phyloP scores from a whole-genome alignment of 352 stramenopile genomes.

The Thalassiosira oceanica region DNA sequence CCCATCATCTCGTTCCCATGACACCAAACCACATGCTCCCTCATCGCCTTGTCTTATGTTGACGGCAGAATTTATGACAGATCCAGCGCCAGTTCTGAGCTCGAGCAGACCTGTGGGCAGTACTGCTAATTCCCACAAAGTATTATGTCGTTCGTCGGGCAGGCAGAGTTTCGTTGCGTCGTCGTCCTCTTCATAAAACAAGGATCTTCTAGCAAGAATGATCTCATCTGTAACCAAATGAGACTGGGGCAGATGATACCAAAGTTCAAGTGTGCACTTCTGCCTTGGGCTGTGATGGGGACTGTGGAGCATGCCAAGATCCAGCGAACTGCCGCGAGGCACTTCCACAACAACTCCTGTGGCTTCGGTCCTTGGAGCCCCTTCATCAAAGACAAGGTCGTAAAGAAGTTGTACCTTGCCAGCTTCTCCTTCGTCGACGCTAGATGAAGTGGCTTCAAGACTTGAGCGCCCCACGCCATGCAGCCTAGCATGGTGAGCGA shows the following conservation, averaged over 20 bases:
- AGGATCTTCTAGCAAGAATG: constrained; percentile 60
- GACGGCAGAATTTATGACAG: constrained; percentile 44
- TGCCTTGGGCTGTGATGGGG: constrained; percentile 45
- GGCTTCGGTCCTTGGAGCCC: constrained; percentile 35
- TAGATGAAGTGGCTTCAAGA: constrained; percentile 66
- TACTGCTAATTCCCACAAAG: constrained; percentile 79
- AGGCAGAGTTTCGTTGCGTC: constrained; percentile 69
- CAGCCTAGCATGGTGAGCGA: constrained; percentile 55
- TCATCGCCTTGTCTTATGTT: constrained; percentile 18
- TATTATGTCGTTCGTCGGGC: constrained; percentile 61
- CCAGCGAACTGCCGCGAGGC: constrained; percentile 61
- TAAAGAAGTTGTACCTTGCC: constrained; percentile 79
- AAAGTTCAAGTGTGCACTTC: constrained; percentile 77
- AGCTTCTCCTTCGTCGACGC: constrained; percentile 78
- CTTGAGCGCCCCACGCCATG: constrained; percentile 38
- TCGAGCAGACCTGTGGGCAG: constrained; percentile 71
- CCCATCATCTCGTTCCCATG: constrained; percentile 54
- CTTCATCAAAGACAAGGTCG: constrained; percentile 76
- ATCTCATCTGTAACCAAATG: constrained; percentile 61
- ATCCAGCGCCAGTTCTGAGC: constrained; percentile 65
- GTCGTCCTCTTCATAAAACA: constrained; percentile 53
- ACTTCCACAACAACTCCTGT: constrained; percentile 59
- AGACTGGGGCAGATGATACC: constrained; percentile 68
- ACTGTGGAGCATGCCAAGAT: constrained; percentile 77
- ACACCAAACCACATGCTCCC: constrained; percentile 44